Conservation (phyloP, 352 stramenopile species). For the Globisporangium middletonii region DNA sequence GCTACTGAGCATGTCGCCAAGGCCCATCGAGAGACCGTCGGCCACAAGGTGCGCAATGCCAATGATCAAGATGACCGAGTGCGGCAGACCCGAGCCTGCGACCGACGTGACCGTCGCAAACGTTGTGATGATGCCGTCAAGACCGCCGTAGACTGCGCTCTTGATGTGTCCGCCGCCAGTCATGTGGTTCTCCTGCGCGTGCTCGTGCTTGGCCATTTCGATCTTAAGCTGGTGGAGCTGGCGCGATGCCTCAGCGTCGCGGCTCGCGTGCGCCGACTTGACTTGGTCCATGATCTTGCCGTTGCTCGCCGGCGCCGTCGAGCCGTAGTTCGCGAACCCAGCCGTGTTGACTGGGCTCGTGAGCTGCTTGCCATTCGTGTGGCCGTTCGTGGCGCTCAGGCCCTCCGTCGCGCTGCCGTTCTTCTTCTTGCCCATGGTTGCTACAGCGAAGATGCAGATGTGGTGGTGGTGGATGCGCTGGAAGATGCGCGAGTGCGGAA, state of each 20-base stretch:
- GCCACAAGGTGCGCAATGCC: constrained; percentile 93
- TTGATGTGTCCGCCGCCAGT: constrained; percentile 73
- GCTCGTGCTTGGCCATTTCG: constrained; percentile 42
- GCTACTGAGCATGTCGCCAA: constrained; percentile 92
- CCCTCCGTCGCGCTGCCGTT: background rate
- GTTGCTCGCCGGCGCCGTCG: constrained; percentile 19
- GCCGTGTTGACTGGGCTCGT: constrained; percentile 19
- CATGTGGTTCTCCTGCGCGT: constrained; percentile 76
- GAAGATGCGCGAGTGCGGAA: too few relatives aligned
- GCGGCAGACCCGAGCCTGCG: constrained; percentile 83
- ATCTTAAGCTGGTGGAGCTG: constrained; percentile 66
- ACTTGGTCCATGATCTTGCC: constrained; percentile 46
- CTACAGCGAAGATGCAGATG: background rate
- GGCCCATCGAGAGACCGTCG: constrained; percentile 93
- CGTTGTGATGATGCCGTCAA: constrained; percentile 96
- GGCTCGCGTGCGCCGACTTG: constrained; percentile 38
- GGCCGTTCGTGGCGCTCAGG: background rate
- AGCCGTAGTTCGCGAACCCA: constrained; percentile 41
- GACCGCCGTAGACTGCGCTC: constrained; percentile 90
- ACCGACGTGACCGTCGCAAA: constrained; percentile 94
- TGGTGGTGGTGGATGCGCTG: background rate
- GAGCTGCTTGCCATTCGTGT: constrained; percentile 2
- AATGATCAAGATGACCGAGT: constrained; percentile 93
- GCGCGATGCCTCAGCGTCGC: constrained; percentile 46
- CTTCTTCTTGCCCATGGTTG: constrained; percentile 14